Percentiles rank a stretch among this genome's conserved stretches.
phyloP scores from a whole-genome alignment of 495 filamentous ascomycete species.

The Lophium mytilinum region DNA sequence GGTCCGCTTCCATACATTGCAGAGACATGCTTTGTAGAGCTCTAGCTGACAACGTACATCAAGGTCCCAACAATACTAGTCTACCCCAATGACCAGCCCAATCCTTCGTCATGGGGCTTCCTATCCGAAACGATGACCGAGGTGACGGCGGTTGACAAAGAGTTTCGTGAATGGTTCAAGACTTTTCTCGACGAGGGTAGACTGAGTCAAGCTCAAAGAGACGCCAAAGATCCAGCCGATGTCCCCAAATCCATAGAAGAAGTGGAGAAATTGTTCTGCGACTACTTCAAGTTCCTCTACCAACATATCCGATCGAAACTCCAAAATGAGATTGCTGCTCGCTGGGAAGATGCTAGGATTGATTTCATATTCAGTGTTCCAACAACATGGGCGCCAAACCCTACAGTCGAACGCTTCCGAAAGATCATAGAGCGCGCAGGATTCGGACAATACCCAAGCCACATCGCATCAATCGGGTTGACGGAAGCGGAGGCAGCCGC shows the following conservation, averaged over 20 bases:
- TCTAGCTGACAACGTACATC: too few relatives aligned
- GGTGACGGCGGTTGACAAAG: conserved; percentile 32
- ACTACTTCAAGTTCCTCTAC: conserved; percentile 49
- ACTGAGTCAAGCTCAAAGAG: conserved; percentile 28
- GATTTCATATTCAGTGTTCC: conserved; percentile 61
- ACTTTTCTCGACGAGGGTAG: conserved; percentile 45
- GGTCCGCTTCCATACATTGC: background rate
- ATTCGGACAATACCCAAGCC: conserved; percentile 37
- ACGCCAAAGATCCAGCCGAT: conserved; percentile 19
- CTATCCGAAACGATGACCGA: conserved; percentile 36
- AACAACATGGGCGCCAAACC: conserved; percentile 54
- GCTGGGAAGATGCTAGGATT: conserved; percentile 42
- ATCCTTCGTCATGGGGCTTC: conserved; percentile 49
- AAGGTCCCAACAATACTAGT: conserved; percentile 47
- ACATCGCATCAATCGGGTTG: conserved; percentile 48
- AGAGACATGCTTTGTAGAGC: too few relatives aligned
- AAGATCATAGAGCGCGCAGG: conserved; percentile 43
- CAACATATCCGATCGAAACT: conserved; percentile 40
- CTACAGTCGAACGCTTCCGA: conserved; percentile 49
- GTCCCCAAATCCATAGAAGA: conserved; percentile 29
- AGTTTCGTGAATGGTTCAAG: conserved; percentile 51
- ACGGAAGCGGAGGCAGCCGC: conserved; percentile 64
- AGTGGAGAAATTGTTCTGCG: conserved; percentile 39
- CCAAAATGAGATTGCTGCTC: conserved; percentile 31
- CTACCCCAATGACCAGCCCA: conserved; percentile 38